phyloP scores from a whole-genome alignment of 148 eudicot species.

The Rhododendron ovatum region DNA sequence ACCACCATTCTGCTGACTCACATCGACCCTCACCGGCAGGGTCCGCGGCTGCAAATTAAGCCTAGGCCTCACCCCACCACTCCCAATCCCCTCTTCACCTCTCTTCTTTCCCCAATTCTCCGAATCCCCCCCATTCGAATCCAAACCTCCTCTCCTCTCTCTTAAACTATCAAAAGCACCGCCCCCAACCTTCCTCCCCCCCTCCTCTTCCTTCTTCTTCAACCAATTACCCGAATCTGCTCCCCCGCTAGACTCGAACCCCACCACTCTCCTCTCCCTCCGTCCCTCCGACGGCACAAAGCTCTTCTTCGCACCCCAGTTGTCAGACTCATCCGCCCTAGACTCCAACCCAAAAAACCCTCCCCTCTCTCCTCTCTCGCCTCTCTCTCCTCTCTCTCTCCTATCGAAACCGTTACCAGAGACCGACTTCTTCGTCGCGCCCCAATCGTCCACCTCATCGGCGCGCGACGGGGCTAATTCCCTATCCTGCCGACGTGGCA shows the following conservation, averaged over 20 bases:
- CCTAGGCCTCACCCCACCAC: slow-evolving; percentile 54
- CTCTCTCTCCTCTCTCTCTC: slow-evolving; percentile 44
- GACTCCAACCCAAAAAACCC: slow-evolving; percentile 62
- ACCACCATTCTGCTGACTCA: slow-evolving; percentile 18
- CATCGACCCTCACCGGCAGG: slow-evolving; percentile 36
- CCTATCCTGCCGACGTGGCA: slow-evolving; percentile 17
- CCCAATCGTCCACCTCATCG: slow-evolving; percentile 91
- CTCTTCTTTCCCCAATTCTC: slow-evolving; percentile 53
- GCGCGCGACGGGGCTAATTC: slow-evolving; percentile 62
- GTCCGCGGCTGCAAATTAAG: slow-evolving; percentile 84
- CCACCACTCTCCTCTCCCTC: slow-evolving; percentile 59
- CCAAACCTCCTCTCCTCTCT: slow-evolving; percentile 49
- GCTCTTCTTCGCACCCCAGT: slow-evolving; percentile 76
- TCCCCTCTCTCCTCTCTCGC: slow-evolving; percentile 62
- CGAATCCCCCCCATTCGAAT: slow-evolving; percentile 35
- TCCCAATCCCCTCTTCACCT: slow-evolving; percentile 33
- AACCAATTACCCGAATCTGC: slow-evolving; percentile 53
- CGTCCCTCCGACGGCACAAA: slow-evolving; percentile 44
- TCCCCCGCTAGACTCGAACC: slow-evolving; percentile 53
- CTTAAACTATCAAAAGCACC: slow-evolving; percentile 50
- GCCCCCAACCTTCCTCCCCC: slow-evolving; percentile 29
- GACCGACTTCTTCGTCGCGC: slow-evolving; percentile 50
- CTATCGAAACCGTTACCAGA: slow-evolving; percentile 32
- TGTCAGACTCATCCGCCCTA: slow-evolving; percentile 78
- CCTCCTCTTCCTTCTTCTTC: slow-evolving; percentile 50